phyloP scores from a whole-genome alignment of 768 basidiomycete genomes.

The Boletellus emodensis region DNA sequence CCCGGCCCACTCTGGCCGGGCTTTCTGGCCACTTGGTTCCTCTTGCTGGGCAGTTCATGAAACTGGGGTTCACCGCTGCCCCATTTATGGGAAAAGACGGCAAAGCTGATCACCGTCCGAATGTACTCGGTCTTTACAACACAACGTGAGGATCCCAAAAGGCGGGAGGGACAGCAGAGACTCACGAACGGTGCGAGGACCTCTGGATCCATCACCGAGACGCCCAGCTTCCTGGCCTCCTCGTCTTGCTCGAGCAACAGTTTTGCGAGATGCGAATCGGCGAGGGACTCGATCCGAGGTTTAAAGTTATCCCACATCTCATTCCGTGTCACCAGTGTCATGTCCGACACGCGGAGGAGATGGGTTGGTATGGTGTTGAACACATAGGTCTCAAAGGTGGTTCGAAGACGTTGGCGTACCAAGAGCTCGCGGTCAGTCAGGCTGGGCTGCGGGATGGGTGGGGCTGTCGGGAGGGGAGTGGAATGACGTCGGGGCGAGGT shows the following conservation, averaged over 20 bases:
- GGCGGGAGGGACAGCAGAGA: not conserved
- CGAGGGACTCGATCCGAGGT: conserved; percentile 16
- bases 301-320: conserved; percentile 20
- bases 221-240: conserved; percentile 17
- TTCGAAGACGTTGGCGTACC: conserved; percentile 17
- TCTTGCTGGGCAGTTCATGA: conserved; percentile 20
- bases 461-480: conserved; percentile 10
- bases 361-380: conserved; percentile 24
- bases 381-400: conserved; percentile 23
- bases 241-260: conserved; percentile 24
- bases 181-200: conserved; percentile 21
- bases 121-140: conserved; percentile 16
- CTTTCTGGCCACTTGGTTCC: conserved; percentile 9
- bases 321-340: conserved; percentile 18
- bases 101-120: conserved; percentile 19
- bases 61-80: conserved; percentile 20
- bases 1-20: conserved; percentile 17
- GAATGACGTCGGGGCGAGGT: conserved; percentile 21
- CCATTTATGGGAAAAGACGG: conserved; percentile 28
- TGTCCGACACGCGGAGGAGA: conserved; percentile 20
- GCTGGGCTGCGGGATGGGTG: conserved; percentile 15
- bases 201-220: conserved; percentile 20
- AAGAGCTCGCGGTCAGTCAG: conserved; percentile 20
- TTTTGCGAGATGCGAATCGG: conserved; percentile 23
- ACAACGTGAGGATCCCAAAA: conserved; percentile 1